Evolutionary conservation across 2,329 filamentous ascomycete species (phyloP), one percentile per base, ranked within the genome.

Genomic region (Microdochium trichocladiopsis): DNA sequence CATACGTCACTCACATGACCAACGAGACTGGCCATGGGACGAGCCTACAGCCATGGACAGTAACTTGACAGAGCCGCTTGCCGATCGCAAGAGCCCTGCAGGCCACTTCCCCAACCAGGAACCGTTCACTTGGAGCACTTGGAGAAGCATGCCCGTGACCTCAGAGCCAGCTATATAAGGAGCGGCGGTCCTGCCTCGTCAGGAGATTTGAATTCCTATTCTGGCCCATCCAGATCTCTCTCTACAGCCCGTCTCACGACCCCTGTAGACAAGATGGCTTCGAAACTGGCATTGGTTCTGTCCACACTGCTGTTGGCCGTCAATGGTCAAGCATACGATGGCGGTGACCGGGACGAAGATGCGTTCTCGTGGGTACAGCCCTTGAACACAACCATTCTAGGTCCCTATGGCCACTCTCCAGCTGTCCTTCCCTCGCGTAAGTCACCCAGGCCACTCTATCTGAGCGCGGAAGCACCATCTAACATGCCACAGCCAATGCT

Each of bases 341-440:
- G 41, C 18, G 21, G 18, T 4, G 41, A 45, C 41, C 41, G 41
- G 16, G 41, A 45, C 12, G n/a, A 45, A 18, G 41, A 45, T 22
- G 41, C 41, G 6, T 73, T 72, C 56, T 64, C 55, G 55, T 69
- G 66, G 55, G 63, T 72, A n/a, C 70, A 73, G 56, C 70, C 70
- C 3, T 53, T 65, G 49, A 67, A 73, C 59, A 73, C 70, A 3
- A 69, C 66, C 23, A 72, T 72, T 37, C 61, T 72, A 12, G 66
- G 65, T 23, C 67, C 61, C 18, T 72, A 72, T 41, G 70, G 70
- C 16, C 65, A 71, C 58, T 70, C 69, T 4, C 65, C 65, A 10
- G 54, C 68, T 2, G 63, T 68, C 14, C 62, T 63, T 47, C 69
- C 70, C 21, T 66, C 67, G 31, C 69, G 69, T 73, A 61, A 53